These are phyloP conservation scores for Fusarium penzigii DNA, from an alignment of 2,329 filamentous ascomycete species.

Conservation along the genomic window DNA sequence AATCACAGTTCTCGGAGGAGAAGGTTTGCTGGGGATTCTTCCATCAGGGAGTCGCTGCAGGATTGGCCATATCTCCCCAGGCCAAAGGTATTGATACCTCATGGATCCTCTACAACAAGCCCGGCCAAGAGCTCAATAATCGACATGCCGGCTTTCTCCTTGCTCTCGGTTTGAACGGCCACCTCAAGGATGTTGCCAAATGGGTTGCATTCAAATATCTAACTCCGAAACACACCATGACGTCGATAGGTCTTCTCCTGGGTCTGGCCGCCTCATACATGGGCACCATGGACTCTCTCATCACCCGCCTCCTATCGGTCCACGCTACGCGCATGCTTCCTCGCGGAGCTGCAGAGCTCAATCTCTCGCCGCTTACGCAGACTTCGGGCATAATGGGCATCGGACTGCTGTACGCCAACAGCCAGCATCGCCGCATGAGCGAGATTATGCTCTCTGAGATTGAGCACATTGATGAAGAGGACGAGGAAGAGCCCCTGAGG, in stretches of 20 bases:
- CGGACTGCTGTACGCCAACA: conserved; percentile 89
- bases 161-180: conserved; percentile 88
- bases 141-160: conserved; percentile 94
- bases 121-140: conserved; percentile 81
- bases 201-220: conserved; percentile 99
- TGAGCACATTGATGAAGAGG: conserved; percentile 76
- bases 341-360: conserved; percentile 87
- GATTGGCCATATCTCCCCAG: conserved; percentile 83
- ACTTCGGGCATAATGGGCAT: conserved; percentile 98
- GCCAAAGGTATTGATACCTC: conserved; percentile 96
- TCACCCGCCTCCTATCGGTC: conserved; percentile 89
- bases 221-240: conserved; percentile 99
- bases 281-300: conserved; percentile 95
- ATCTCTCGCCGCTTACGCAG: conserved; percentile 88
- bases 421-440: conserved; percentile 96
- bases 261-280: conserved; percentile 92
- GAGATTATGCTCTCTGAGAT: conserved; percentile 99
- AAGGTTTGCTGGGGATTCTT: conserved; percentile 99
- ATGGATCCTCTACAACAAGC: conserved; percentile 99
- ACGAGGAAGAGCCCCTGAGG: conserved; percentile 81
- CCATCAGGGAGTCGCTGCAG: conserved; percentile 92
- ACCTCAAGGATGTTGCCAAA: conserved; percentile 91
- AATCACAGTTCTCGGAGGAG: conserved; percentile 84
- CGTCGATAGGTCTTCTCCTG: conserved; percentile 90
- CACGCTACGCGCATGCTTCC: conserved; percentile 96